Base-by-base conservation (phyloP, 2,329 filamentous ascomycete species). In the Sclerotiophoma versabilis region DNA sequence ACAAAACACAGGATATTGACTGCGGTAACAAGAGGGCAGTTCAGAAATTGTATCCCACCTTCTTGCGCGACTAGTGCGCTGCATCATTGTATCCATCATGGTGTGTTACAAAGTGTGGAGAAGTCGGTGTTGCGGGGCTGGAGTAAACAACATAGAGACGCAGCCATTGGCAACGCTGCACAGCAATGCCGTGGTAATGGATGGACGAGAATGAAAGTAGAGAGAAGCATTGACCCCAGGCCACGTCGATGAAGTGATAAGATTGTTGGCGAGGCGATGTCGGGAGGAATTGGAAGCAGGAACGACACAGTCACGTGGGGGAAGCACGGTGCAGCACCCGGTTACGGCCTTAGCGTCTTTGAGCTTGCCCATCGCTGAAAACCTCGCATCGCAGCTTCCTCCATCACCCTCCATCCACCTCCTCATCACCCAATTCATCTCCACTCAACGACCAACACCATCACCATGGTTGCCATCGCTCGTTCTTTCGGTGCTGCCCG, bases 401-500 rank as follows among this genome's bases (percentile, higher is more conserved):
- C 51, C 45, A 49, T 54, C 51, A 54, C 45, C 48, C 34, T 39
- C 48, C 51, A 54, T 45, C 51, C 51, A 54, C 45, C 46, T 54
- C 50, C 51, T 49, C 51, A 54, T 54, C 66, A 56, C 63, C 60
- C 65, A 71, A 67, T 71, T 70, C 72, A 74, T 74, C 66, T 66
- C 70, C 73, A 74, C 71, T 74, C 70, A 70, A 68, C 71, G 71
- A 64, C 63, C 65, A 64, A 64, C 64, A 69, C 66, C 66, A 58
- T 66, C 71, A 74, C 65, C 63, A 75, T 75, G 72, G 71, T 74
- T 74, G 71, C 72, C 65, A 74, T 75, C 58, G 73, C 73, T 58
- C 69, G 72, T 58, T 74, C 71, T 58, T 72, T 73, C 66, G 71
- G 72, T 69, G 72, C 71, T 62, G 73, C 73, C 71, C 72, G 73